Evolutionary conservation across 495 filamentous ascomycete genomes (phyloP).

Genomic region (Barbatosphaeria neglecta): DNA sequence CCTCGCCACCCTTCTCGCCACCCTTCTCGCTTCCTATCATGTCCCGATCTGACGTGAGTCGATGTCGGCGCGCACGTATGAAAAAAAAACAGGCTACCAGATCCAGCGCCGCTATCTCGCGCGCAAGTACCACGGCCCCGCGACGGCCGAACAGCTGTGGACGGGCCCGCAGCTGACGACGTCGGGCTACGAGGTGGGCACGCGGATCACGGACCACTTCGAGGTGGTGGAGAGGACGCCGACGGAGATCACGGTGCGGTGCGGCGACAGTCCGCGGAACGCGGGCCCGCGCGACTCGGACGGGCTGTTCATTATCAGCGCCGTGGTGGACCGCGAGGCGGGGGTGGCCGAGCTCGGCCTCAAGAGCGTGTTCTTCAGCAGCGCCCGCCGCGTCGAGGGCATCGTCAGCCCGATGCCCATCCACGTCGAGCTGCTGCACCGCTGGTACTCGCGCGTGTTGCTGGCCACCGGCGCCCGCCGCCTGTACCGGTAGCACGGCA

Average conservation of each 20-base stretch:
- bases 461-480: conserved; percentile 41
- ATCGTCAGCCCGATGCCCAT: conserved; percentile 44
- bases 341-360: conserved; percentile 52
- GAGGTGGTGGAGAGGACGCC: conserved; percentile 58
- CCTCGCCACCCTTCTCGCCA: not conserved
- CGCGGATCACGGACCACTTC: conserved; percentile 63
- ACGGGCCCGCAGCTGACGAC: conserved; percentile 37
- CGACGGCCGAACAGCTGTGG: conserved; percentile 57
- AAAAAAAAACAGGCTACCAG: conserved; percentile 40
- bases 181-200: conserved; percentile 49
- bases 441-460: conserved; percentile 52
- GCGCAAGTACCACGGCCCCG: conserved; percentile 48
- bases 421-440: conserved; percentile 46
- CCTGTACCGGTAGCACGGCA: conserved; percentile 6
- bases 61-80: too few species aligned
- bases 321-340: conserved; percentile 45
- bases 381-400: conserved; percentile 18
- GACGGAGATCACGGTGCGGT: conserved; percentile 49
- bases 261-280: conserved; percentile 54
- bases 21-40: too few species aligned
- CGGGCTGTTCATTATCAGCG: conserved; percentile 59
- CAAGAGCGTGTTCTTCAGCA: conserved; percentile 53
- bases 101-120: conserved; percentile 50
- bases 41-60: too few species aligned
- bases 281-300: conserved; percentile 46